Conservation (phyloP, 352 stramenopile genomes). For the Pythium sukuiense region DNA sequence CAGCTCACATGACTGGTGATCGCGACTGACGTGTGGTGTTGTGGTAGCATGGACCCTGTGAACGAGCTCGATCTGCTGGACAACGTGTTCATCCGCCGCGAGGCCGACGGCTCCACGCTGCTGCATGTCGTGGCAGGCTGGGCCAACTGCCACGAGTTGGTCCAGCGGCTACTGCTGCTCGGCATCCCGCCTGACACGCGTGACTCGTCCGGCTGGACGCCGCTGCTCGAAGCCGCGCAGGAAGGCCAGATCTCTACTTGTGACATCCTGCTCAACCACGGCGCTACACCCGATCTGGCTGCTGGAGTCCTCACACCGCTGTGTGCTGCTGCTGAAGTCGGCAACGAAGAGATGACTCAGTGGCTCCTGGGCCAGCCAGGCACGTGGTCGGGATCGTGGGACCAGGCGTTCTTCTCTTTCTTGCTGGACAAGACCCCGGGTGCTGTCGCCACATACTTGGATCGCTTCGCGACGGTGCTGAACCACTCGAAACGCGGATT, state of each 20-base stretch:
- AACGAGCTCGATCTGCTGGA: conserved; percentile 31
- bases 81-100: conserved; percentile 31
- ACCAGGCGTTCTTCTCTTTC: conserved; percentile 51
- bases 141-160: conserved; percentile 54
- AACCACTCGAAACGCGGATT: conserved; percentile 50
- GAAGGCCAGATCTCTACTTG: conserved; percentile 57
- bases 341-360: conserved; percentile 51
- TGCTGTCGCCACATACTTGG: conserved; percentile 43
- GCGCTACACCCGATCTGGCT: conserved; percentile 41
- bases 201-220: conserved; percentile 55
- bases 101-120: conserved; percentile 52
- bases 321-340: conserved; percentile 49
- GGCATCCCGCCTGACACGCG: conserved; percentile 39
- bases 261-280: conserved; percentile 41
- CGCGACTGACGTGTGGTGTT: not conserved
- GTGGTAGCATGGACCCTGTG: conserved; percentile 40
- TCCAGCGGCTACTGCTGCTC: conserved; percentile 38
- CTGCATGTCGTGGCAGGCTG: conserved; percentile 57
- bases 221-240: conserved; percentile 59
- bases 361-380: conserved; percentile 46
- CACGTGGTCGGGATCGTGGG: conserved; percentile 41
- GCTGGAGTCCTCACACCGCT: conserved; percentile 44
- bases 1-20: not conserved
- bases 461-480: conserved; percentile 46
- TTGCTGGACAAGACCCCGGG: conserved; percentile 54